Base-by-base conservation (phyloP, 805 yeast genomes). In the Ogataea henricii region DNA sequence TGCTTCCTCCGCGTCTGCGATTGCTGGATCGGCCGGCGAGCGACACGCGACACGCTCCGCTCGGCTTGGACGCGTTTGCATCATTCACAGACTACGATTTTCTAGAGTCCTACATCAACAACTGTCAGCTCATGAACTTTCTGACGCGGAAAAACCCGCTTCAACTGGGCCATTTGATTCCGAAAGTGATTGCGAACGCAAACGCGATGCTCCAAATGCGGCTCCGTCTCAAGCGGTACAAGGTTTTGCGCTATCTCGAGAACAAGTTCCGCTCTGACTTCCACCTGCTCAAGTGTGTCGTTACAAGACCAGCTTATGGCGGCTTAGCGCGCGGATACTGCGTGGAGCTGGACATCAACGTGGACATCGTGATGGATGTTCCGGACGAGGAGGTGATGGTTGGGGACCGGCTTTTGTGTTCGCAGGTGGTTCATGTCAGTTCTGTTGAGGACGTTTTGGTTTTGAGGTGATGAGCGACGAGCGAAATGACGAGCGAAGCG, bases 381-480 rank as follows among this genome's bases (percentile, higher is more conserved):
- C 44, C 51, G 7, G 54, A 60, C 12, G 58, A 59, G 14, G 59
- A 71, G 16, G 46, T 58, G 29, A 52, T 53, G 46, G 64, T 64
- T n/a, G 86, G 86, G 3, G 77, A 76, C 47, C 63, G 67, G 17
- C 56, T 79, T 3, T 59, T 70, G 5, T 76, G 83, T 46, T 68
- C 77, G 16, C 66, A 70, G 43, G 67, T 83, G 13, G 46, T 76
- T 14, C 65, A 68, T 46, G 61, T 77, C 16, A 73, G 78, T 52
- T 66, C 55, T 2, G 49, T 67, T 1, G 68, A 59, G 10, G 79
- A 77, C 3, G 51, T 57, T 16, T 58, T 79, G 42, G 67, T 79
- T 14, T 56, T 79, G 47, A 60, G 49, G 33, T 53, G 34, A 39
- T 27, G 30, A 27, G 13, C n/a, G 37, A 25, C 32, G 30, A 27